A percentile compares a stretch with the other conserved stretches of the same genome.
phyloP scores from a whole-genome alignment of 75 land plant species.

The Cunninghamia lanceolata region DNA sequence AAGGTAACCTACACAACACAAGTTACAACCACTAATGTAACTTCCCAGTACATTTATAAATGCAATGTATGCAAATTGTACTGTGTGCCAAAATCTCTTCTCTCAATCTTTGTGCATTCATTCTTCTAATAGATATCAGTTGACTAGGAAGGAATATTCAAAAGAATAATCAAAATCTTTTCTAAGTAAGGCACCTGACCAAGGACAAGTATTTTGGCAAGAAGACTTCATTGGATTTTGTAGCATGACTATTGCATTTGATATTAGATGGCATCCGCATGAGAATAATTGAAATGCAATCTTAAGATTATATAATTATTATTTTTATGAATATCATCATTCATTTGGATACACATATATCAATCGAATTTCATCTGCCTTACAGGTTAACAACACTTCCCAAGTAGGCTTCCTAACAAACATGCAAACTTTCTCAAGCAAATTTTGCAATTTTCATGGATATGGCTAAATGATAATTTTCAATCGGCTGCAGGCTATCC shows the following conservation, averaged over 20 bases:
- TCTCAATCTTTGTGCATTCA: too few relatives aligned
- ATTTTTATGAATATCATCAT: too few relatives aligned
- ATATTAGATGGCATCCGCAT: background rate
- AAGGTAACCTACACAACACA: too few relatives aligned
- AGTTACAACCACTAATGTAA: too few relatives aligned
- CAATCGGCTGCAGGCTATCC: background rate
- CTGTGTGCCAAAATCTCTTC: too few relatives aligned
- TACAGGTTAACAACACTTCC: background rate
- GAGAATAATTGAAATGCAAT: background rate
- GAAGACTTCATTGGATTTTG: background rate
- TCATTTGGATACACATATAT: background rate
- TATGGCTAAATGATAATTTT: slow-evolving; percentile 1
- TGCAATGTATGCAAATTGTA: too few relatives aligned
- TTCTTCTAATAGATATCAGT: background rate
- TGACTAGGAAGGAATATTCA: background rate
- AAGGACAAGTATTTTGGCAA: background rate
- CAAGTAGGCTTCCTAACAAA: slow-evolving; percentile 1
- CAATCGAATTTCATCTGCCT: background rate
- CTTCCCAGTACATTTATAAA: too few relatives aligned
- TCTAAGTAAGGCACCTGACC: background rate
- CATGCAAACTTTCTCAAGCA: background rate
- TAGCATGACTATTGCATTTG: background rate
- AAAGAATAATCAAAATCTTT: background rate
- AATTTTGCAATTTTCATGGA: background rate
- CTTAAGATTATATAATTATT: background rate